Base-by-base conservation (phyloP, 495 filamentous ascomycete species). In the Endocarpon pusillum region DNA sequence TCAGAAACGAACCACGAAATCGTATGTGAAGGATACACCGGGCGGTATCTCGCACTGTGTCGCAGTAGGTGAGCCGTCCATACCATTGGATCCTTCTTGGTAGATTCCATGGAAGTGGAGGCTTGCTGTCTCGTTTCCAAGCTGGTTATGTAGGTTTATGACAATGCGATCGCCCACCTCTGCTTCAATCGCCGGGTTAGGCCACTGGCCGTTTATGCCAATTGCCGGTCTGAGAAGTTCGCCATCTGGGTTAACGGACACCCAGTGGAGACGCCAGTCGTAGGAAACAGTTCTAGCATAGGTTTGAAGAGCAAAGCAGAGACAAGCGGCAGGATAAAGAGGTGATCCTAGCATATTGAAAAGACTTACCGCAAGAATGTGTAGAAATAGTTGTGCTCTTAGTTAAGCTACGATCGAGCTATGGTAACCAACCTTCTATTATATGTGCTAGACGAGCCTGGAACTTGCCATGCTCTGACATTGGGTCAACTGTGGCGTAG, bases 81-180 rank as follows among this genome's bases (percentile, higher is more conserved):
- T 86, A 8, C 64, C 50, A 12, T 60, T 70, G 4, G 75, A 77
- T 17, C 61, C 64, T 44, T 76, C 64, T 49, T 83, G 78, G 48
- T 67, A 81, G 45, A 87, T 61, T 14, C 82, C 82, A 49, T 91
- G 82, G 50, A 75, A 91, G 57, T 91, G 82, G 3, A 89, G 54
- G 21, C 68, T 69, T 2, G 78, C 76, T 18, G 57, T 57, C 44
- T 83, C 62, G 45, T 85, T 70, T 8, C 71, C 78, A 3, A 91
- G 65, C 15, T 66, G 61, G 51, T 91, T 91, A 43, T 72, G 54
- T 42, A 79, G 63, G 36, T 82, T 73, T 34, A 86, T 66, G 25
- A 89, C 52, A 20, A 91, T 42, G 18, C 57, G 63, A 47, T 89
- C 83, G 32, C 80, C 80, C 33, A 77, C 59, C 30, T 72, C 67